Evolutionary conservation across 257 asterid species (phyloP), one percentile per base, ranked within the genome.

Genomic region (Fraxinus americana): DNA sequence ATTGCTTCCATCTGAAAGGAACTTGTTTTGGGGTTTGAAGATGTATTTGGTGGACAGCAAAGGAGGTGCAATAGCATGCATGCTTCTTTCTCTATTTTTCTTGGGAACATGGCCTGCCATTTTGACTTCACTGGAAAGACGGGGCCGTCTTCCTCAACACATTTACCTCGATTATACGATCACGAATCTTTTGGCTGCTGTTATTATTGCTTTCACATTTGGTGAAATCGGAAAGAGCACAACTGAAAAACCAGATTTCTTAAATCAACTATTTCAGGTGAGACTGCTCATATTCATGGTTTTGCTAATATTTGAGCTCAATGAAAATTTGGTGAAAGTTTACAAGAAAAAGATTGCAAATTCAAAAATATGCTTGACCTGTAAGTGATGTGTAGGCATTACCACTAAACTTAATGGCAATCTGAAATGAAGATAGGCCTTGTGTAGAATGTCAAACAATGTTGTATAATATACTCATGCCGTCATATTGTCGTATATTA

Each of bases 71-170:
- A 85, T 87, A 76, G 86, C 59, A 30, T 88, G 91, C 68, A 86
- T 88, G 88, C 82, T 86, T 32, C 54, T 86, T 48, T 75, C 90
- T 70, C 81, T 88, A 36, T 71, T 84, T 17, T 83, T 86, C 78
- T 77, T 88, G 72, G 91, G 90, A 19, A 88, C 91, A 82, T 88
- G 90, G 90, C 91, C 91, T 38, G 91, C 91, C 1, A 23, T 88
- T 69, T 29, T 86, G 77, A 86, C 89, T 59, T 76, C 83, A 12
- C 81, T 88, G 2, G 91, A 88, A 70, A 82, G 91, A 70, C 76
- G 89, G 0, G 91, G 89, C 1, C 89, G 89, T 41, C 87, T 88
- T 50, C 91, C 91, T 79, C 91, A 88, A 77, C 89, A 88, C 67
- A 86, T 84, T 13, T 88, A 85, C 36, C 89, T 86, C 36, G 91